A percentile compares a stretch with the other conserved stretches of the same genome.
These are phyloP conservation scores for Penicillium silybi DNA, from an alignment of 495 filamentous ascomycete genomes.

Conservation along the genomic window DNA sequence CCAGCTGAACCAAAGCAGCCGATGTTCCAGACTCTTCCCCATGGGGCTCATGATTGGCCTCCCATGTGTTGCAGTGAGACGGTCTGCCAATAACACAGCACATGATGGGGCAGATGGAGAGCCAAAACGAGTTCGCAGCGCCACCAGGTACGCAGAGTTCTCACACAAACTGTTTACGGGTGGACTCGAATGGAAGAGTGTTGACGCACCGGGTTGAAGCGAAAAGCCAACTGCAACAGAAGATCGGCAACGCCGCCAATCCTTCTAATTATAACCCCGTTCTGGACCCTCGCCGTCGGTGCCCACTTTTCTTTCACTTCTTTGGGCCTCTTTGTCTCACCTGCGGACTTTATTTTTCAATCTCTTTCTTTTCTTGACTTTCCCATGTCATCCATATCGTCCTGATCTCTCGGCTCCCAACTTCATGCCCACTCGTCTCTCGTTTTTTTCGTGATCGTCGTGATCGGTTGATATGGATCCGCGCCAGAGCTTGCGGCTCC, in stretches of 20 bases:
- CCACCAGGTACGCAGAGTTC: slow-evolving; percentile 3
- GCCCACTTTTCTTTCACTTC: slow-evolving; percentile 21
- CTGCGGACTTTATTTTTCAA: slow-evolving; percentile 4
- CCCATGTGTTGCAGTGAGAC: not conserved
- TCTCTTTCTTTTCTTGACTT: slow-evolving; percentile 8
- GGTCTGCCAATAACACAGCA: slow-evolving; percentile 3
- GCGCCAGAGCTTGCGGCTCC: slow-evolving; percentile 22
- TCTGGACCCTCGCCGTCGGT: not conserved
- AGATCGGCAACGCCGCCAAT: not conserved
- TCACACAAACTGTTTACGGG: not conserved
- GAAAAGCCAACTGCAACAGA: not conserved
- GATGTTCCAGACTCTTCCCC: slow-evolving; percentile 13
- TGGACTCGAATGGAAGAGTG: not conserved
- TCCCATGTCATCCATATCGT: slow-evolving; percentile 1
- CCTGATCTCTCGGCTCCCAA: not conserved
- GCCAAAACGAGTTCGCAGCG: slow-evolving; percentile 6
- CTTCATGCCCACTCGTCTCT: slow-evolving; percentile 25
- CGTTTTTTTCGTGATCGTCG: slow-evolving; percentile 4
- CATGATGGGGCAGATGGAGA: not conserved
- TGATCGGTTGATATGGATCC: slow-evolving; percentile 24
- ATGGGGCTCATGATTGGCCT: slow-evolving; percentile 1
- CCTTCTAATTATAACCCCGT: not conserved
- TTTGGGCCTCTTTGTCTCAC: slow-evolving; percentile 18
- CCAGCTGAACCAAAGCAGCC: not conserved
- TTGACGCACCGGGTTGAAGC: not conserved